Base-by-base conservation (phyloP, 768 basidiomycete species). In the Rubroboletus pulcherrimus region DNA sequence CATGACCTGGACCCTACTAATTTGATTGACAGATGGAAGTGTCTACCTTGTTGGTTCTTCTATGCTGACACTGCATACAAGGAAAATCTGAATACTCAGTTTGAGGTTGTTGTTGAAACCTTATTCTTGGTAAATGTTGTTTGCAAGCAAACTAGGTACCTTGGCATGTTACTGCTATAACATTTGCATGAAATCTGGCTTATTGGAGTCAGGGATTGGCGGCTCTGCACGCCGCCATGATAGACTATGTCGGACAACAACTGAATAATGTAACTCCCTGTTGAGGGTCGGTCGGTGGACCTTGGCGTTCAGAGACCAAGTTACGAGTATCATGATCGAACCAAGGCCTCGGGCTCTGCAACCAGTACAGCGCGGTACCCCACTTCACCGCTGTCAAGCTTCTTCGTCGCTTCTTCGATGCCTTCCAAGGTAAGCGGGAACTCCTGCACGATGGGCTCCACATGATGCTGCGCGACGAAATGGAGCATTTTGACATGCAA, bases 371-470 rank as follows among this genome's bases (percentile, higher is more conserved):
- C 67, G 10, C 65, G 57, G 43, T 67, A 71, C 35, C 64, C 60
- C 46, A 71, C 48, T 31, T 62, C 44, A 45, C n/a, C 30, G 11
- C 11, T 45, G n/a, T 33, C 45, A 19, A 33, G 31, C 12, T 21
- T 46, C 31, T 19, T 31, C 45, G 33, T 44, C 15, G 31, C 31
- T 14, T 62, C 60, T n/a, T 60, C 54, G 5, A 69, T 62, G 2
- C 70, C 72, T 5, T 53, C 58, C 48, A 57, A 60, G 1, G 59
- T 66, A 35, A 71, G 46, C 14, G 63, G 63, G 56, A 70, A 71
- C 46, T 58, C 58, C 38, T 71, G 63, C 24, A 68, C 60, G 30
- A 68, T 55, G 10, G 69, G 66, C 15, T 53, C 43, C n/a, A 19
- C 30, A 10, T 49, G 38, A 35, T 68, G 58, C 29, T 60, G 40